phyloP scores from a whole-genome alignment of 2,329 filamentous ascomycete genomes.

The Geosmithia putterillii region DNA sequence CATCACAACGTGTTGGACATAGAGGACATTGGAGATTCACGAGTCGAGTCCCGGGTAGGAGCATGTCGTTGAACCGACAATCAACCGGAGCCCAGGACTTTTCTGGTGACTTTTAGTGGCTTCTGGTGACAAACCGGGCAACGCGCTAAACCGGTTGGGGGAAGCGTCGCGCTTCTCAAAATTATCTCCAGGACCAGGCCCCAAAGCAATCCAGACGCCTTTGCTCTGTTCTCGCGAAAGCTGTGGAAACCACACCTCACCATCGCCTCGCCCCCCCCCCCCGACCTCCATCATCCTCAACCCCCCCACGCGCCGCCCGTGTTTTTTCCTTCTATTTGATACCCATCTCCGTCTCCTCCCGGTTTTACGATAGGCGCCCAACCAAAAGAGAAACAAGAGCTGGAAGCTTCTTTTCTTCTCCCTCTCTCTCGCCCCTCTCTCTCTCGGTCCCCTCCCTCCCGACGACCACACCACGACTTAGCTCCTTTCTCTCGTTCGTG shows the following conservation, averaged over 20 bases:
- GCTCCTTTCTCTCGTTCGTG: constrained; percentile 5
- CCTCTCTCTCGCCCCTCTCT: background rate
- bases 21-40: no score
- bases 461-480: constrained; percentile 1
- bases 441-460: background rate
- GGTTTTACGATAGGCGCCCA: no score
- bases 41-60: no score
- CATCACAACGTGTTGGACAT: no score
- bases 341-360: constrained; percentile 1
- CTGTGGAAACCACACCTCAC: background rate
- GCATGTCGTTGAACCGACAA: no score
- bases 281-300: background rate
- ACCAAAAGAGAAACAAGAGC: background rate
- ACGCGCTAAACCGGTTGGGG: no score
- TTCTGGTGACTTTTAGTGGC: no score
- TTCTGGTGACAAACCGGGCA: no score
- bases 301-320: background rate
- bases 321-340: constrained; percentile 2
- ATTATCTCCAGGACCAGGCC: constrained; percentile 6
- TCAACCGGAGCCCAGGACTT: no score
- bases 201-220: background rate
- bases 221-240: constrained; percentile 1
- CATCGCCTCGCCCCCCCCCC: background rate
- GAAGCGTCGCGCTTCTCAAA: no score
- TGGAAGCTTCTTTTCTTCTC: background rate